Evolutionary conservation across 495 filamentous ascomycete species (phyloP).

Genomic region (Cercophora sp.): DNA sequence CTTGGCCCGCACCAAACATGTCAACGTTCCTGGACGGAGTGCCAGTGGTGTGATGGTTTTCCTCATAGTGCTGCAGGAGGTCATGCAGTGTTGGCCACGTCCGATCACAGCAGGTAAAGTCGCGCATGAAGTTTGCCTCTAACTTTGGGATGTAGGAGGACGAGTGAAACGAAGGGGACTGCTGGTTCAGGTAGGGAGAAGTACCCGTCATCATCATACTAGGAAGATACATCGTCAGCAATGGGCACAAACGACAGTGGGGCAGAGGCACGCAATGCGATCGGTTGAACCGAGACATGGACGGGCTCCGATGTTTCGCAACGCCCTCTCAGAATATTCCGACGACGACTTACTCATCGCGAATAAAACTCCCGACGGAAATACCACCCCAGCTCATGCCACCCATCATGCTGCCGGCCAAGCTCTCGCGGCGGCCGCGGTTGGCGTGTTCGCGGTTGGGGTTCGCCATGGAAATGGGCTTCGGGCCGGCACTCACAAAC

Average conservation of each 20-base stretch:
- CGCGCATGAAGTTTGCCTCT: constrained; percentile 93
- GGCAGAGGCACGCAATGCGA: constrained; percentile 17
- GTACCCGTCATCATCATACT: constrained; percentile 97
- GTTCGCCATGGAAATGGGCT: constrained; percentile 79
- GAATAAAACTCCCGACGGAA: constrained; percentile 93
- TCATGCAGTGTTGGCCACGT: constrained; percentile 89
- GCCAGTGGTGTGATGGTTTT: constrained; percentile 62
- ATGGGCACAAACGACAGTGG: no score
- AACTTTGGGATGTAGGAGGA: constrained; percentile 97
- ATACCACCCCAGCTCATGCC: constrained; percentile 98
- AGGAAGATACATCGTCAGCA: constrained; percentile 20
- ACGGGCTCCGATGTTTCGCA: neutral
- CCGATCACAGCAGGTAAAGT: constrained; percentile 89
- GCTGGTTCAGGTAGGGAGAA: constrained; percentile 76
- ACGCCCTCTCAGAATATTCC: constrained; percentile 3
- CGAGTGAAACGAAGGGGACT: constrained; percentile 93
- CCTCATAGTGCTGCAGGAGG: constrained; percentile 93
- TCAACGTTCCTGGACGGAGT: constrained; percentile 24
- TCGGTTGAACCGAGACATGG: constrained; percentile 16
- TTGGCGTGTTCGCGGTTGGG: constrained; percentile 64
- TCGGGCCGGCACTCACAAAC: constrained; percentile 72
- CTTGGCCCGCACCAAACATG: constrained; percentile 20
- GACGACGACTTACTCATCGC: constrained; percentile 81
- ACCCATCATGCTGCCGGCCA: constrained; percentile 80
- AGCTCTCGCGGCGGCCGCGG: constrained; percentile 71